A percentile compares a stretch with the other conserved stretches of the same genome.
Conservation (phyloP, 73 alveolate species). For the Paramecium bursaria region DNA sequence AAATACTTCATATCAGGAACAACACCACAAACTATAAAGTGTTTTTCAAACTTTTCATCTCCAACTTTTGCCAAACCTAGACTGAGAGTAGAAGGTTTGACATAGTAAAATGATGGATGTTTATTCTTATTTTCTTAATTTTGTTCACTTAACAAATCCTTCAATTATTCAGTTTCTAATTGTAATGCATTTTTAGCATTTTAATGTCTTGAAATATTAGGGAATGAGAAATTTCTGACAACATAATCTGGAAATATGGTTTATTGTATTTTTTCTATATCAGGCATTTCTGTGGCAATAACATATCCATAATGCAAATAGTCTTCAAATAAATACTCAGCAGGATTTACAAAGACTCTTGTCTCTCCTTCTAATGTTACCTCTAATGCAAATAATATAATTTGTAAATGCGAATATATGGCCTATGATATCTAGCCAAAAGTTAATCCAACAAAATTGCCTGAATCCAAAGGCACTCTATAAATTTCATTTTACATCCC, state of each 20-base stretch:
- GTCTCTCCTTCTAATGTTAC: constrained; percentile 82
- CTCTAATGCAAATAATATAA: constrained; percentile 83
- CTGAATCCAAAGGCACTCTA: constrained; percentile 76
- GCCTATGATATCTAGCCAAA: constrained; percentile 65
- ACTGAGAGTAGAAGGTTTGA: constrained; percentile 25
- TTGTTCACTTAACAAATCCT: constrained; percentile 28
- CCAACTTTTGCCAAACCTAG: constrained; percentile 52
- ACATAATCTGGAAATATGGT: constrained; percentile 44
- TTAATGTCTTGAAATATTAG: constrained; percentile 39
- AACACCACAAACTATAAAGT: constrained; percentile 94
- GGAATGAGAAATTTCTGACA: constrained; percentile 52
- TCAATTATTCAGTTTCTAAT: constrained; percentile 42
- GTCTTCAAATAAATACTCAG: constrained; percentile 89
- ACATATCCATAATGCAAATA: constrained; percentile 92
- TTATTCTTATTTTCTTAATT: not conserved
- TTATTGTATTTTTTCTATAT: constrained; percentile 77
- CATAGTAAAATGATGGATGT: constrained; percentile 65
- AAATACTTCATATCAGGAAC: constrained; percentile 89
- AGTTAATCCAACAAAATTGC: constrained; percentile 76
- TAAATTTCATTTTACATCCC: constrained; percentile 84
- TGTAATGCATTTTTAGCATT: constrained; percentile 45
- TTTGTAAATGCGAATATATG: constrained; percentile 75
- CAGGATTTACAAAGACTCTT: constrained; percentile 94
- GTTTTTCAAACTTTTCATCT: constrained; percentile 88
- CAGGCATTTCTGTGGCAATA: constrained; percentile 88